Evolutionary conservation across 2,329 filamentous ascomycete genomes (phyloP), one percentile per base, ranked within the genome.

Genomic region (Lachnellula willkommii): DNA sequence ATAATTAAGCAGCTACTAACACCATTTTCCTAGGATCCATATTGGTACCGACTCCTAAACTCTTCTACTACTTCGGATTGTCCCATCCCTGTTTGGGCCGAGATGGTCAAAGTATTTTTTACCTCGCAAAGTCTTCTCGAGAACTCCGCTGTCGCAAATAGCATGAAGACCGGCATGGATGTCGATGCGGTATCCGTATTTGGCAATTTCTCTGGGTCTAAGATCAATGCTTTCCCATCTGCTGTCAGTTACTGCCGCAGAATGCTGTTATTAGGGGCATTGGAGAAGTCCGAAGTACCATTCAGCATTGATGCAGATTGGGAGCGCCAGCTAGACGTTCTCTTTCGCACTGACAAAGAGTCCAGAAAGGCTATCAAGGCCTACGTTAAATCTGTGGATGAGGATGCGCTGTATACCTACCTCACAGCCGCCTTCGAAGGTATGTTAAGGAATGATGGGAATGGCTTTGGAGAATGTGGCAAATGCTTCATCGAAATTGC

Each of bases 261-360:
- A 54, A 76, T 87, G 32, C 72, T 87, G 4, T 72, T 87, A 37
- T 76, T 80, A 61, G 74, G 82, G 65, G 82, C 84, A 40, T 55
- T 70, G 14, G 61, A 69, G 43, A 62, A 64, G 22, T 65, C 67
- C 1, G 64, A 42, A 17, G 63, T 59, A 1, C 64, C 68, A 7
- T 58, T 69, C 43, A 40, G 71, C 60, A 79, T 90, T 24, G 87
- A 93, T 63, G 84, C 87, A 47, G 89, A 93, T 60, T 97, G 94
- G 94, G 88, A 91, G 68, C 79, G 85, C 47, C 87, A 88, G 62
- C 76, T 97, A 2, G 88, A 92, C 62, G 82, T 84, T 1, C 78
- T 87, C 6, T 77, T 94, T 32, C 80, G 84, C 42, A 88, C 86
- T 5, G 88, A 93, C 65, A 78, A 87, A 56, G 74, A 78, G 47